These are phyloP conservation scores for Knoxdaviesia proteae DNA, from an alignment of 2,329 filamentous ascomycete genomes.

Conservation along the genomic window DNA sequence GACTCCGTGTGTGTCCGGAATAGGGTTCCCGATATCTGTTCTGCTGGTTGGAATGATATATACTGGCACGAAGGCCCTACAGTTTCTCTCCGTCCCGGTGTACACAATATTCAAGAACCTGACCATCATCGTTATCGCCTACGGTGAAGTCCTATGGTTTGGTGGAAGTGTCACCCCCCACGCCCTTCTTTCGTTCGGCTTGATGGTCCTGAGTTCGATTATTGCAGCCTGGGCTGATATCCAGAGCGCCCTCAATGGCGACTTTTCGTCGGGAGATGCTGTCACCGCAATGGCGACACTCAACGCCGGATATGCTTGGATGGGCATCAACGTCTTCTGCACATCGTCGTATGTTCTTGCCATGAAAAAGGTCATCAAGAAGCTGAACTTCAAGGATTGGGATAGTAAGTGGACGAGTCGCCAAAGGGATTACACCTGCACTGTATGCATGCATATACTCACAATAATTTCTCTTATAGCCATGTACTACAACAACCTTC, in stretches of 20 bases:
- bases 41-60: conserved; percentile 99
- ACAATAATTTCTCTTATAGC: conserved; percentile 29
- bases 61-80: conserved; percentile 84
- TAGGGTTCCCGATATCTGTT: conserved; percentile 90
- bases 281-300: conserved; percentile 67
- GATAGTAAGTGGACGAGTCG: conserved; percentile 51
- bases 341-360: conserved; percentile 73
- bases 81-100: conserved; percentile 90
- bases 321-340: conserved; percentile 92
- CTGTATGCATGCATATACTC: too few species aligned
- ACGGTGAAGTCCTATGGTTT: conserved; percentile 96
- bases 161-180: conserved; percentile 77
- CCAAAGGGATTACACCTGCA: too few species aligned
- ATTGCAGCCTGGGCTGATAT: conserved; percentile 97
- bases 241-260: conserved; percentile 54
- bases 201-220: conserved; percentile 91
- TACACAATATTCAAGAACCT: conserved; percentile 99
- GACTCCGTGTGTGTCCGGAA: too few species aligned
- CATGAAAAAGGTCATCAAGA: conserved; percentile 97
- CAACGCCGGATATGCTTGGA: conserved; percentile 93
- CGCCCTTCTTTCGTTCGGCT: conserved; percentile 76
- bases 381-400: conserved; percentile 99
- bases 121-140: conserved; percentile 96
- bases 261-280: conserved; percentile 34
- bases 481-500: conserved; percentile 99